Base-by-base conservation (phyloP, 176 grass and related monocot genomes). In the Aegilops sharonensis region DNA sequence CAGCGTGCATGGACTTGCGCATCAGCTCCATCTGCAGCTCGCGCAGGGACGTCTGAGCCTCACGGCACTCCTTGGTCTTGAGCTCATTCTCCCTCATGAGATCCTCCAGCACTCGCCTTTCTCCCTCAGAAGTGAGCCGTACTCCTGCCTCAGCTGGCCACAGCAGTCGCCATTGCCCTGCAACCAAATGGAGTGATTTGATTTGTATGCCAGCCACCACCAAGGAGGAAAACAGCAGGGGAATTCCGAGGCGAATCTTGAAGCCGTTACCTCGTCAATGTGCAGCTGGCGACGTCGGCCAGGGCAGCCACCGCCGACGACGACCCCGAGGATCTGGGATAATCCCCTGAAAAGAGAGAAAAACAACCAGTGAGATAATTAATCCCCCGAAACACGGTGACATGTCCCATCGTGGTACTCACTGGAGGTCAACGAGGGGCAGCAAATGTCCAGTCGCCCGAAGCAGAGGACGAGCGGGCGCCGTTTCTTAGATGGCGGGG, bases 1-100 rank as follows among this genome's bases (percentile, higher is more conserved):
- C 97, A 39, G 96, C 97, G 84, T 99, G 92, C 94, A 99, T 94
- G 13, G 94, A 99, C 84, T 99, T 99, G 21, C 89, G 87, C 94
- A 99, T 99, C 2, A 99, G 80, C 82, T 99, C 97, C 92, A 87
- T 93, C 85, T 88, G 85, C 64, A 99, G 83, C 5, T 99, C 87
- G 40, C 70, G 88, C 56, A 96, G 85, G 21, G 82, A 86, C 11
- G 81, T 50, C 90, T 89, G 90, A 6, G 90, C 94, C 62, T 94
- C 78, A 14, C 86, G 81, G 80, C 90, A 93, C 69, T 99, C 88
- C 78, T 59, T 88, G 32, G 57, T 89, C 72, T 96, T 99, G 47
- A 93, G 23, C 37, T 87, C 88, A 39, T 95, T 94, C 79, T 92
- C 93, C 65, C 50, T 89, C 82, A 91, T 95, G 11, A 95, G 52